A percentile compares a stretch with the other conserved stretches of the same genome.
phyloP scores from a whole-genome alignment of 768 basidiomycete species.

The Mycena alexandri region DNA sequence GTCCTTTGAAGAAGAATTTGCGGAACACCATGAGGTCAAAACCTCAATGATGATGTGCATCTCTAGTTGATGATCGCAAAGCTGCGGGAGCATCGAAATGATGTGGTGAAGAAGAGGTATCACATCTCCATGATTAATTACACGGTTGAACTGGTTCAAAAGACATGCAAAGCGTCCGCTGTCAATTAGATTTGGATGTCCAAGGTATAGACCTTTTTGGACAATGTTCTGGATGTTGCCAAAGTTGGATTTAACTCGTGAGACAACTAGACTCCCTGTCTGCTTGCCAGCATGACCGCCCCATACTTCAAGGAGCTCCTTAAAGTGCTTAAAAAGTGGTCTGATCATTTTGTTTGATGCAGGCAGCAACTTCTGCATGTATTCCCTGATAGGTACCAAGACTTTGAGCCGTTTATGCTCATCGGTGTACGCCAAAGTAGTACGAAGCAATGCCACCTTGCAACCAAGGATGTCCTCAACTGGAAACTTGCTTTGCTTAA shows the following conservation, averaged over 20 bases:
- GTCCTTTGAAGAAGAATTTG: no score
- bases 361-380: no score
- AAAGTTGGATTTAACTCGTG: neutral
- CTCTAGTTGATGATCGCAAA: neutral
- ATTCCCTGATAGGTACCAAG: no score
- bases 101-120: neutral
- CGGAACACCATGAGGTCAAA: neutral
- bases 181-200: neutral
- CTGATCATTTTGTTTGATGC: no score
- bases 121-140: neutral
- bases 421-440: no score
- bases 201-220: neutral
- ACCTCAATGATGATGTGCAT: neutral
- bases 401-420: no score
- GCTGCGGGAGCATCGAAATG: neutral
- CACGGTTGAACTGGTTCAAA: neutral
- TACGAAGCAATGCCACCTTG: no score
- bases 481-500: no score
- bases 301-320: neutral
- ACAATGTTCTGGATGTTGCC: neutral
- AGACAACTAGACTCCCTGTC: neutral
- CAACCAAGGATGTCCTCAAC: no score
- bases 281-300: neutral
- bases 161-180: neutral
- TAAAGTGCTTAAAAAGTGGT: no score